Conservation (phyloP, 2,329 filamentous ascomycete species). For the Catunica adiposa region DNA sequence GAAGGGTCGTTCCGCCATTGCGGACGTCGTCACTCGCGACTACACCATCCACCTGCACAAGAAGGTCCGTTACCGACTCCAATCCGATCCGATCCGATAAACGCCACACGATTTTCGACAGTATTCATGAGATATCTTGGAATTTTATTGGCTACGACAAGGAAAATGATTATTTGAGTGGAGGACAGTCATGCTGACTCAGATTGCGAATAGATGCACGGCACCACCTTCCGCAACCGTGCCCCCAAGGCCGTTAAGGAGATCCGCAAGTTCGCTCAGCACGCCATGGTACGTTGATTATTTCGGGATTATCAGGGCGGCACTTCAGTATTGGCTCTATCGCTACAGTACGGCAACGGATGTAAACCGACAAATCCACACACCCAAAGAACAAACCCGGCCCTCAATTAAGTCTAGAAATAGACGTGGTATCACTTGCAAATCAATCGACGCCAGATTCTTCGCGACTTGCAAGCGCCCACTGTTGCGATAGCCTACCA, state of each 20-base stretch:
- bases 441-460: too few relatives aligned
- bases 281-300: conserved; percentile 72
- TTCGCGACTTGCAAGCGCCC: too few relatives aligned
- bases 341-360: too few relatives aligned
- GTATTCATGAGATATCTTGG: background rate
- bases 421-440: too few relatives aligned
- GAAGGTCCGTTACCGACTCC: conserved; percentile 34
- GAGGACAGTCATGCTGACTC: conserved; percentile 21
- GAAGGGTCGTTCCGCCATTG: conserved; percentile 88
- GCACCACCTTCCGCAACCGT: conserved; percentile 98
- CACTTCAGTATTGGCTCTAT: conserved; percentile 3
- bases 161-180: background rate
- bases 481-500: background rate
- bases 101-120: background rate
- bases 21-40: conserved; percentile 97
- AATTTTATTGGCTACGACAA: background rate
- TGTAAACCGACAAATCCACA: too few relatives aligned
- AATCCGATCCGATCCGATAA: background rate
- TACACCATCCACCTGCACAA: conserved; percentile 99
- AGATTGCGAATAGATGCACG: conserved; percentile 56
- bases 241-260: conserved; percentile 98
- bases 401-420: too few relatives aligned
- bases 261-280: conserved; percentile 84
- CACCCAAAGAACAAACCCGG: too few relatives aligned
- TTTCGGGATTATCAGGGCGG: conserved; percentile 5